phyloP scores from a whole-genome alignment of 2,329 filamentous ascomycete genomes.

The Clonostachys rosea region DNA sequence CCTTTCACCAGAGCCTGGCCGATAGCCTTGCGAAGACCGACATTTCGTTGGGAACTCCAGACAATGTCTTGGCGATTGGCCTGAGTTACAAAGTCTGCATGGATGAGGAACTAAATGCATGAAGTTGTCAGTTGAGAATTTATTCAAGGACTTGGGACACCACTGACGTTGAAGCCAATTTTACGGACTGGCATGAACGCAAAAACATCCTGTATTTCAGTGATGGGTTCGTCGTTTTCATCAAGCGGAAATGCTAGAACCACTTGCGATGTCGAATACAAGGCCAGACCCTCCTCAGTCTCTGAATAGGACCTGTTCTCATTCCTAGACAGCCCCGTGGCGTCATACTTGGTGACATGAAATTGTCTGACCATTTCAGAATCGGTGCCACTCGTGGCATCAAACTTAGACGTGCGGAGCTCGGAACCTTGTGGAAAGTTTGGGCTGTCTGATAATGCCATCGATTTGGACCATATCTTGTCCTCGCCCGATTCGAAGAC shows the following conservation, averaged over 20 bases:
- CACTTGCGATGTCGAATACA: conserved; percentile 21
- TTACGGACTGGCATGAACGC: conserved; percentile 38
- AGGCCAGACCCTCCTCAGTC: conserved; percentile 10
- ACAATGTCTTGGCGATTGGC: conserved; percentile 37
- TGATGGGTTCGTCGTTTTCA: conserved; percentile 18
- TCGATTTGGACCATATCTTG: background rate
- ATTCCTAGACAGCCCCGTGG: conserved; percentile 18
- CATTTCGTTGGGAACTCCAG: conserved; percentile 28
- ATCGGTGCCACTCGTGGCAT: conserved; percentile 12
- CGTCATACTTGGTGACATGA: conserved; percentile 5
- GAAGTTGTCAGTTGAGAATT: background rate
- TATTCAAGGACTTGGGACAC: background rate
- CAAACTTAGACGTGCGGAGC: conserved; percentile 18
- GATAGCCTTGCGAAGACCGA: conserved; percentile 22
- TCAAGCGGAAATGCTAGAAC: conserved; percentile 40
- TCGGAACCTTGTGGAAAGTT: background rate
- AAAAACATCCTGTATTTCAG: conserved; percentile 34
- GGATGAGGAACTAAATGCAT: conserved; percentile 34
- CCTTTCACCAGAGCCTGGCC: conserved; percentile 30
- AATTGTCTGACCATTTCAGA: background rate
- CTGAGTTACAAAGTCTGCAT: conserved; percentile 42
- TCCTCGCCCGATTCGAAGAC: conserved; percentile 15
- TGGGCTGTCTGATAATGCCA: background rate
- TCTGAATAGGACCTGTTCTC: conserved; percentile 25
- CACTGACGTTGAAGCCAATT: conserved; percentile 31